Percentiles rank a stretch among this genome's conserved stretches.
phyloP scores from a whole-genome alignment of 2,329 filamentous ascomycete species.

The Akanthomyces muscarius region DNA sequence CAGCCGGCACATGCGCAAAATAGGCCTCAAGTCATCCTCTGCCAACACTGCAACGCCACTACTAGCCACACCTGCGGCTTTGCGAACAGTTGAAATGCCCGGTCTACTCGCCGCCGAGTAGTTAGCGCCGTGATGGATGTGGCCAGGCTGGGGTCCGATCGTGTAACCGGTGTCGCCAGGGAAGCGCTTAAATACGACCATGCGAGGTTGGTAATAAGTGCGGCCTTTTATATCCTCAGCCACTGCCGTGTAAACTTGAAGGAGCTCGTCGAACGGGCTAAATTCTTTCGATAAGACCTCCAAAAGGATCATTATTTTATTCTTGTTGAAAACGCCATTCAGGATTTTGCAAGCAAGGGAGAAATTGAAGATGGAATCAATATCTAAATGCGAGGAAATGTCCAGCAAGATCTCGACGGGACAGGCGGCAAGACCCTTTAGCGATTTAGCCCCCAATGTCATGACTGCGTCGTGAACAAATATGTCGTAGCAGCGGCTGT shows the following conservation, averaged over 20 bases:
- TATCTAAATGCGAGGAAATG: conserved; percentile 43
- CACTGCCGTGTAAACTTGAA: conserved; percentile 44
- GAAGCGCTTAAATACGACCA: conserved; percentile 36
- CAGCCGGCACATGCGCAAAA: conserved; percentile 34
- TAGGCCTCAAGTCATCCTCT: conserved; percentile 29
- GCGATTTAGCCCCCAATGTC: not conserved
- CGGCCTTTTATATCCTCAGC: conserved; percentile 32
- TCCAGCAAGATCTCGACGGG: conserved; percentile 47
- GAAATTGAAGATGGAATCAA: conserved; percentile 38
- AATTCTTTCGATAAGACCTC: conserved; percentile 40
- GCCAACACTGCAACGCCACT: conserved; percentile 29
- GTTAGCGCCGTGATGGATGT: conserved; percentile 13
- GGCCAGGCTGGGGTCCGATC: conserved; percentile 22
- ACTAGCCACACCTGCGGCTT: not conserved
- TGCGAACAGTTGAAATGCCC: not conserved
- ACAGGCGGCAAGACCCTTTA: conserved; percentile 27
- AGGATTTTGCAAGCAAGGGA: conserved; percentile 37
- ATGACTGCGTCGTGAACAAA: not conserved
- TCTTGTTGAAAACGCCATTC: conserved; percentile 36
- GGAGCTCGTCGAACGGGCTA: conserved; percentile 42
- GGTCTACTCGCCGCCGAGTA: not conserved
- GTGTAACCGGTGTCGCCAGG: conserved; percentile 30
- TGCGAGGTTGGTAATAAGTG: conserved; percentile 36
- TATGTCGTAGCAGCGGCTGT: not conserved
- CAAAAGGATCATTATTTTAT: conserved; percentile 41